These are phyloP conservation scores for Nicotiana tomentosiformis DNA, from an alignment of 257 asterid genomes.

Conservation along the genomic window DNA sequence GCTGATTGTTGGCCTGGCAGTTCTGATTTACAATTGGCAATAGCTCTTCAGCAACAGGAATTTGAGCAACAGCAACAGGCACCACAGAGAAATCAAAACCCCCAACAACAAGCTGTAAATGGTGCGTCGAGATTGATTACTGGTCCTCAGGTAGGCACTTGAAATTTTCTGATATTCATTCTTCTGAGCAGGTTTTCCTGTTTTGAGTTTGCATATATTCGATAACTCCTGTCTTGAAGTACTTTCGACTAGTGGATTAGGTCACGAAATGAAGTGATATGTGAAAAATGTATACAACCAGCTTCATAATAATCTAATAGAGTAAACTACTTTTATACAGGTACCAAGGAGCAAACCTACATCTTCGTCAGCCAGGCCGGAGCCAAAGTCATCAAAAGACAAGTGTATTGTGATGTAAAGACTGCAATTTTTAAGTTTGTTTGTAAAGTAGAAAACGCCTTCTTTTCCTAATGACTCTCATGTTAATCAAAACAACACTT, in stretches of 20 bases:
- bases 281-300: neutral
- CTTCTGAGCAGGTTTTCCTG: neutral
- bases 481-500: neutral
- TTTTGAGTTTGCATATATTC: neutral
- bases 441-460: neutral
- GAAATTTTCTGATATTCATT: neutral
- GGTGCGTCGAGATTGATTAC: conserved; percentile 58
- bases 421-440: neutral
- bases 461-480: neutral
- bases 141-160: conserved; percentile 68
- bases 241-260: neutral
- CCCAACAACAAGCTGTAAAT: conserved; percentile 32
- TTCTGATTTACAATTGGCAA: conserved; percentile 84
- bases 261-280: neutral
- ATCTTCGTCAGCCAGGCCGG: conserved; percentile 49
- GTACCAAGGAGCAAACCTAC: conserved; percentile 44
- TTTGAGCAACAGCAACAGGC: conserved; percentile 76
- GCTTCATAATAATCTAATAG: neutral
- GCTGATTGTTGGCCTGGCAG: conserved; percentile 33
- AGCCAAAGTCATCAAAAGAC: conserved; percentile 58
- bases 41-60: conserved; percentile 96
- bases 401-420: conserved; percentile 62
- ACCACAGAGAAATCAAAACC: conserved; percentile 29
- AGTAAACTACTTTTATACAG: conserved; percentile 30
- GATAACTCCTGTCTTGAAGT: neutral